Evolutionary conservation across 371 early-diverging fungal species (phyloP).

Genomic region (Rhizomucor pusillus): DNA sequence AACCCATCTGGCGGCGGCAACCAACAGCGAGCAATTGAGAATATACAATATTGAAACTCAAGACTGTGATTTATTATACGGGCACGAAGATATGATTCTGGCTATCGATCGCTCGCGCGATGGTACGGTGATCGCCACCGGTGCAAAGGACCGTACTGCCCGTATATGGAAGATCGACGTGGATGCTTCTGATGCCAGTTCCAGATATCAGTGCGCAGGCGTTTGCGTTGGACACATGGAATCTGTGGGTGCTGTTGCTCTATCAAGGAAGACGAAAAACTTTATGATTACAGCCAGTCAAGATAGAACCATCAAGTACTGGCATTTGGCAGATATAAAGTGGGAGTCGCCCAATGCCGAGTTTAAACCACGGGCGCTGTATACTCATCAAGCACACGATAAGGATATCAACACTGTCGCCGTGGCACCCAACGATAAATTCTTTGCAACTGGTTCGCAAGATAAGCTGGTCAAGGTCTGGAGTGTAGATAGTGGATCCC

Average conservation of each 20-base stretch:
- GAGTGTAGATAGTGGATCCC: slow-evolving; percentile 81
- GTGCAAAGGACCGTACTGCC: slow-evolving; percentile 88
- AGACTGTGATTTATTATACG: slow-evolving; percentile 83
- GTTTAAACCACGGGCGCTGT: slow-evolving; percentile 62
- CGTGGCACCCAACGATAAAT: slow-evolving; percentile 88
- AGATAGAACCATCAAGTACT: slow-evolving; percentile 93
- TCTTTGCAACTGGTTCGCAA: slow-evolving; percentile 96
- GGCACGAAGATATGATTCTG: slow-evolving; percentile 87
- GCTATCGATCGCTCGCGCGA: slow-evolving; percentile 68
- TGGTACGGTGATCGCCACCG: slow-evolving; percentile 75
- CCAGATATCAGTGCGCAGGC: slow-evolving; percentile 58
- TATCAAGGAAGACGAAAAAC: slow-evolving; percentile 58
- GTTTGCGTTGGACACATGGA: slow-evolving; percentile 89
- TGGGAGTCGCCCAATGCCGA: slow-evolving; percentile 36
- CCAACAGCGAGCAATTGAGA: slow-evolving; percentile 89
- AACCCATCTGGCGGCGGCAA: slow-evolving; percentile 80
- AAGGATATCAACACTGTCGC: slow-evolving; percentile 96
- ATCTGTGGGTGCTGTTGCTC: slow-evolving; percentile 82
- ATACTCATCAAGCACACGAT: slow-evolving; percentile 94
- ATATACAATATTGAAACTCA: slow-evolving; percentile 79
- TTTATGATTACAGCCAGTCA: slow-evolving; percentile 86
- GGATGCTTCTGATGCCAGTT: slow-evolving; percentile 31
- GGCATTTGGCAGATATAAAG: slow-evolving; percentile 72
- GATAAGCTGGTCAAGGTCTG: slow-evolving; percentile 97
- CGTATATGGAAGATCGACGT: slow-evolving; percentile 73